phyloP scores from a whole-genome alignment of 148 eudicot species.

The Nyssa sinensis region DNA sequence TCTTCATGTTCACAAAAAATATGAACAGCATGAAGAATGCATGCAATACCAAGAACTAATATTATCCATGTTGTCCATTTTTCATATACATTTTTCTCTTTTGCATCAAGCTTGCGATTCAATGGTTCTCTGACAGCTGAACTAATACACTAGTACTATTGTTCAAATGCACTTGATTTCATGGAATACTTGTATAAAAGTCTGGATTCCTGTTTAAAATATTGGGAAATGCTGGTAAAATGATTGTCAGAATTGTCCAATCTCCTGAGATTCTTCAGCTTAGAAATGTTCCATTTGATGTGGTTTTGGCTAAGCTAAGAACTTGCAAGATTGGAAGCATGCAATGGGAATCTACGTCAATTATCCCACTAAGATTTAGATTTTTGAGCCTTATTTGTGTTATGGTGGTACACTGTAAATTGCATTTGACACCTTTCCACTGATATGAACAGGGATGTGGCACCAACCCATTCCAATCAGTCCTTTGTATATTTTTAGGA shows the following conservation, averaged over 20 bases:
- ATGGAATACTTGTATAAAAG: background rate
- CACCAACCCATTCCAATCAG: slow-evolving; percentile 8
- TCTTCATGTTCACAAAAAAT: slow-evolving; percentile 10
- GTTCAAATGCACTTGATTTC: too few species aligned
- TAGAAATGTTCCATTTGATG: slow-evolving; percentile 24
- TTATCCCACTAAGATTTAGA: slow-evolving; percentile 25
- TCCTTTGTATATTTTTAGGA: slow-evolving; percentile 22
- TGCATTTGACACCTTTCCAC: slow-evolving; percentile 28
- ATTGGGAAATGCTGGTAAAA: background rate
- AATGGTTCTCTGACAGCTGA: background rate
- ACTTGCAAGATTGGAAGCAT: slow-evolving; percentile 24
- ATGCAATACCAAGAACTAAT: slow-evolving; percentile 12
- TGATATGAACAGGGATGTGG: slow-evolving; percentile 24
- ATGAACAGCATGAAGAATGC: slow-evolving; percentile 8
- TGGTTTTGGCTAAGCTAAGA: slow-evolving; percentile 28
- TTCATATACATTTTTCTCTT: background rate
- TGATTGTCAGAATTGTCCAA: slow-evolving; percentile 25
- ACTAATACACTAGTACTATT: background rate
- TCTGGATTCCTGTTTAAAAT: background rate
- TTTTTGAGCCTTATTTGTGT: slow-evolving; percentile 26
- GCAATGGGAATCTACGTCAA: slow-evolving; percentile 31
- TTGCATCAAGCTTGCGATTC: too few species aligned
- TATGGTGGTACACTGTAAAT: background rate
- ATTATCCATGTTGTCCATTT: slow-evolving; percentile 13
- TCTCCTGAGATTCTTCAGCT: slow-evolving; percentile 20